These are phyloP conservation scores for Boletus bicolor DNA, from an alignment of 768 basidiomycete species.

Conservation along the genomic window DNA sequence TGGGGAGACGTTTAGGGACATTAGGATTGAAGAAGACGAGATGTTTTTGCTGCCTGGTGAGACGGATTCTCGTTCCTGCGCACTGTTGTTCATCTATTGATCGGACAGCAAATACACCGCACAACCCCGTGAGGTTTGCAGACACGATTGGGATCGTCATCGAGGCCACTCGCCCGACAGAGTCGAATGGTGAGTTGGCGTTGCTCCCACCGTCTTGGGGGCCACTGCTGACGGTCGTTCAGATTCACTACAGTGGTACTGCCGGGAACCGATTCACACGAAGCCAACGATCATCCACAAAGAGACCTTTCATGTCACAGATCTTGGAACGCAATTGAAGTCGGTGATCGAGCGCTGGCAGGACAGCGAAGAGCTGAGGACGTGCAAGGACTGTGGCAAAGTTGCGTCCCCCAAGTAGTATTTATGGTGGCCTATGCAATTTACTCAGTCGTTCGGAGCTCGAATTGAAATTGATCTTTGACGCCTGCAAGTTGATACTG, in stretches of 20 bases:
- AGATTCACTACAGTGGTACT: slow-evolving; percentile 96
- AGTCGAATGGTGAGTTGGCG: slow-evolving; percentile 58
- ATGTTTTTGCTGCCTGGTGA: slow-evolving; percentile 94
- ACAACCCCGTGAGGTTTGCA: slow-evolving; percentile 89
- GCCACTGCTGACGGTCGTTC: slow-evolving; percentile 1
- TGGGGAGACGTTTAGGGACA: slow-evolving; percentile 75
- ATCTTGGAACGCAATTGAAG: slow-evolving; percentile 92
- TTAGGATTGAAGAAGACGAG: slow-evolving; percentile 88
- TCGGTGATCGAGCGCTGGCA: slow-evolving; percentile 88
- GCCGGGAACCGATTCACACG: slow-evolving; percentile 56
- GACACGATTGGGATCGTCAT: slow-evolving; percentile 91
- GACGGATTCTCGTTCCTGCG: slow-evolving; percentile 13
- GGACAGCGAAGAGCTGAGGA: slow-evolving; percentile 56
- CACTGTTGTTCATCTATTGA: background rate
- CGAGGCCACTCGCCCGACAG: slow-evolving; percentile 78
- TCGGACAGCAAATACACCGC: slow-evolving; percentile 82
- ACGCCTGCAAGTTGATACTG: background rate
- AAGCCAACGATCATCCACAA: slow-evolving; percentile 77
- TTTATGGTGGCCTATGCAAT: background rate
- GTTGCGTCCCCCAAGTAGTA: slow-evolving; percentile 51
- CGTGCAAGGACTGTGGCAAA: slow-evolving; percentile 67
- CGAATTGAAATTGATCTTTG: slow-evolving; percentile 6
- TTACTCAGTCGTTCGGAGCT: slow-evolving; percentile 10
- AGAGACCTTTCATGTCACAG: slow-evolving; percentile 82
- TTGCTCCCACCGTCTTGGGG: background rate